Evolutionary conservation across 164 flowering plant genomes (phyloP).

Genomic region (Taxillus chinensis): DNA sequence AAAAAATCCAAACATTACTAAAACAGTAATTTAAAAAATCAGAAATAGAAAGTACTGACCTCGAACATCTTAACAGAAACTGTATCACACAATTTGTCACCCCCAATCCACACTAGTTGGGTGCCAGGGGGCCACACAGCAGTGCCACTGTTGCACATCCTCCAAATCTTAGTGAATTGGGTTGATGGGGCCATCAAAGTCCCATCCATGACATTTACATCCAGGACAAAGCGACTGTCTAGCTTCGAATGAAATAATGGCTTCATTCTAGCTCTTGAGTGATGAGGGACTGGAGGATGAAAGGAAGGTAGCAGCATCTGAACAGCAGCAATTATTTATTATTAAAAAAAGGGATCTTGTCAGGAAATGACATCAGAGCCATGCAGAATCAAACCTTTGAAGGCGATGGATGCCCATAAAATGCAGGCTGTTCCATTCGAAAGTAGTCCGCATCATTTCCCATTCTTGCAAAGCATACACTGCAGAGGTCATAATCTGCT

Average conservation of each 20-base stretch:
- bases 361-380: conserved; percentile 12
- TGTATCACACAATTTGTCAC: conserved; percentile 35
- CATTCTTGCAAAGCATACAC: conserved; percentile 49
- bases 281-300: conserved; percentile 12
- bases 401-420: conserved; percentile 14
- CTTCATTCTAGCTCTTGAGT: conserved; percentile 16
- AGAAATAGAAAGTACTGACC: conserved; percentile 18
- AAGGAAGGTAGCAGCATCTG: conserved; percentile 15
- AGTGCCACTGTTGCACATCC: conserved; percentile 73
- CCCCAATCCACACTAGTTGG: conserved; percentile 73
- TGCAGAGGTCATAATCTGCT: conserved; percentile 77
- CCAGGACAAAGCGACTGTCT: conserved; percentile 56
- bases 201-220: conserved; percentile 72
- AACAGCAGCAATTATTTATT: too few relatives aligned
- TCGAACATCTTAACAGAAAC: conserved; percentile 34
- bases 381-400: conserved; percentile 14
- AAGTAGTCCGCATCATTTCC: conserved; percentile 61
- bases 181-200: conserved; percentile 58
- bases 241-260: conserved; percentile 19
- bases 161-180: conserved; percentile 82
- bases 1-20: too few relatives aligned
- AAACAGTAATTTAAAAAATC: too few relatives aligned
- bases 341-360: background rate
- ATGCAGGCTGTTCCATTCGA: conserved; percentile 50
- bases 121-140: conserved; percentile 52